A percentile compares a stretch with the other conserved stretches of the same genome.
These are phyloP conservation scores for Chenopodium suecicum DNA, from an alignment of 148 eudicot species.

Conservation along the genomic window DNA sequence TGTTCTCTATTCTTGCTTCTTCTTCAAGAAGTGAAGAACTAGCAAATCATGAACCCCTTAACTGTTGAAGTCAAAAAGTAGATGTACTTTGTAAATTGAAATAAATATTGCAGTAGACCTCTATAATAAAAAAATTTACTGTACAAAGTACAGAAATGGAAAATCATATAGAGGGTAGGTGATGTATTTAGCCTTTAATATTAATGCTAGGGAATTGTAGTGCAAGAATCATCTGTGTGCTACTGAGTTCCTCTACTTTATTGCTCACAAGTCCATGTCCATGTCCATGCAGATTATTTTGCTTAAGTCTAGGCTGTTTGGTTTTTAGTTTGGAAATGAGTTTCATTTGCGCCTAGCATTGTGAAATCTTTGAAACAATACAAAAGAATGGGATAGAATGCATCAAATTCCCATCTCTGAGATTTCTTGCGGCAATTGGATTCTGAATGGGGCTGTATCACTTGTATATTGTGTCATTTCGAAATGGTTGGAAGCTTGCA, in stretches of 20 bases:
- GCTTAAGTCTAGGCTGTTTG: background rate
- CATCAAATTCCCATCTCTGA: background rate
- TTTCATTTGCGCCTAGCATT: background rate
- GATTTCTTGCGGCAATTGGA: background rate
- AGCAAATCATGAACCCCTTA: background rate
- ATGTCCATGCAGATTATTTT: background rate
- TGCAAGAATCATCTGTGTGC: background rate
- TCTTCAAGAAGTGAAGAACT: background rate
- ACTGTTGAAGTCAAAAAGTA: background rate
- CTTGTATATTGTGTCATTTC: background rate
- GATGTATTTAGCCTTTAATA: background rate
- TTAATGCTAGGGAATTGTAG: background rate
- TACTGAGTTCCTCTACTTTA: background rate
- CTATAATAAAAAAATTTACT: background rate
- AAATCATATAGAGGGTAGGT: background rate
- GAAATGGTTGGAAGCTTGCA: background rate
- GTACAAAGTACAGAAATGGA: background rate
- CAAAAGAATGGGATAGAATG: background rate
- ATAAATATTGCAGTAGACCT: background rate
- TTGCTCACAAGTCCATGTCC: background rate
- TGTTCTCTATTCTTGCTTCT: background rate
- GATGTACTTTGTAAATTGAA: background rate
- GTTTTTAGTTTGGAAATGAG: background rate
- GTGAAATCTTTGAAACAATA: background rate
- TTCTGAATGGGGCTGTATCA: background rate